Evolutionary conservation across 768 basidiomycete species (phyloP), one percentile per base, ranked within the genome.

Genomic region (Hemileccinum impolitum): DNA sequence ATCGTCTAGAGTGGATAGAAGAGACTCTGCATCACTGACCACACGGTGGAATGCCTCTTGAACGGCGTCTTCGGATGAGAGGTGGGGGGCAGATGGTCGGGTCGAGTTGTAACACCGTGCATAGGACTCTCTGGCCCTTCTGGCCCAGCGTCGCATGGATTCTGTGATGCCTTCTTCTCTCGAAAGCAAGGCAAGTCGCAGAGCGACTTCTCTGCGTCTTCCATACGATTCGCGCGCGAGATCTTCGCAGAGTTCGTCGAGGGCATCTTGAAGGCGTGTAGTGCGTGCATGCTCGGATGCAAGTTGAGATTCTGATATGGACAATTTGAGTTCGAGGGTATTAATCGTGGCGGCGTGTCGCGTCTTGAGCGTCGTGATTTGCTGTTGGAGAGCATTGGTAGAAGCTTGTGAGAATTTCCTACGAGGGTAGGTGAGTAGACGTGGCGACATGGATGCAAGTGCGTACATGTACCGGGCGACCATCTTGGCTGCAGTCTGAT

Each of bases 351-450:
- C 78, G 3, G 75, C 67, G 58, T 90, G 84, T 3, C 90, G 78
- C 0, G 74, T 61, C 46, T 80, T 81, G 41, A 88, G 73, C 2
- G 78, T 67, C 6, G 71, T 69, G 37, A 91, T 71, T 12, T 87
- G 77, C 4, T 70, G 58, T 54, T 88, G 86, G 0, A 92, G 78
- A 1, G 75, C 62, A 47, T 87, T 76, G 4, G 84, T 85, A 7
- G 86, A 81, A 2, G 78, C 72, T 60, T 93, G 90, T 2, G 89
- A 90, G 67, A 91, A 93, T 65, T 82, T 86, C 90, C 90, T 90
- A 52, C 3, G 3, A 12, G 21, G 9, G 50, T 32, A 11, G 3
- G 10, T 54, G 47, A 54, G 38, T 42, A 54, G n/a, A 46, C 4
- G 28, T 7, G 17, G 43, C 0, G 48, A 21, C 0, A 10, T 15